phyloP scores from a whole-genome alignment of 2,329 filamentous ascomycete genomes.

The Epicoccum sorghinum region DNA sequence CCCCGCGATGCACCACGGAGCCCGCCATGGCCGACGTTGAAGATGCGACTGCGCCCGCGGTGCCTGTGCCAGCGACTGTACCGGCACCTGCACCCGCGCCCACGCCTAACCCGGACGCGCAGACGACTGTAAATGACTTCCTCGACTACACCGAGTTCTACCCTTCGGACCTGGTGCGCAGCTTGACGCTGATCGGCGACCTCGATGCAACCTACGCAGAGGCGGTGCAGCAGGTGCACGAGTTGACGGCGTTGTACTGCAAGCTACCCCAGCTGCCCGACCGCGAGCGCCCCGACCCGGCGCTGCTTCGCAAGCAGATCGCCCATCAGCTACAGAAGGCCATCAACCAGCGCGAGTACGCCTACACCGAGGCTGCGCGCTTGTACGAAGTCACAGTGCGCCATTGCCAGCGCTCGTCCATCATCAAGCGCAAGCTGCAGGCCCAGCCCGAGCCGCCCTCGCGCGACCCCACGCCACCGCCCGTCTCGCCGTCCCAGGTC shows the following conservation, averaged over 20 bases:
- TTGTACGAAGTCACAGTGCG: constrained; percentile 64
- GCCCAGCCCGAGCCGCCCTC: constrained; percentile 66
- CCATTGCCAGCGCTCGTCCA: constrained; percentile 62
- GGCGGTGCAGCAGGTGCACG: constrained; percentile 54
- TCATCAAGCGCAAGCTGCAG: constrained; percentile 67
- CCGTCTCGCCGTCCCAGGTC: constrained; percentile 51
- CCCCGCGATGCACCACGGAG: constrained; percentile 32
- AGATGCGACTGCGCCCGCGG: constrained; percentile 39
- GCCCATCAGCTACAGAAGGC: constrained; percentile 62
- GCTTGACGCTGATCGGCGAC: constrained; percentile 65
- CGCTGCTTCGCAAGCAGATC: constrained; percentile 60
- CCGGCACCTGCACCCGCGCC: constrained; percentile 30
- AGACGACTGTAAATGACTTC: constrained; percentile 70
- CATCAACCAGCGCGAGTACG: constrained; percentile 61
- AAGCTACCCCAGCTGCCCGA: constrained; percentile 58
- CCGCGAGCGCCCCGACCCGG: constrained; percentile 51
- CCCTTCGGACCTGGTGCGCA: constrained; percentile 68
- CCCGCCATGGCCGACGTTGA: constrained; percentile 44
- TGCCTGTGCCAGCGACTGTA: constrained; percentile 34
- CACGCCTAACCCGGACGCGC: constrained; percentile 66
- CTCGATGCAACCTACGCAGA: constrained; percentile 54
- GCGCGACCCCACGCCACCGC: constrained; percentile 63
- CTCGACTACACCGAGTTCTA: constrained; percentile 74
- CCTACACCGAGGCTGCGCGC: constrained; percentile 62
- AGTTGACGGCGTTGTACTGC: constrained; percentile 56